These are phyloP conservation scores for Colletotrichum cordylinicola DNA, from an alignment of 2,329 filamentous ascomycete genomes.

Conservation along the genomic window DNA sequence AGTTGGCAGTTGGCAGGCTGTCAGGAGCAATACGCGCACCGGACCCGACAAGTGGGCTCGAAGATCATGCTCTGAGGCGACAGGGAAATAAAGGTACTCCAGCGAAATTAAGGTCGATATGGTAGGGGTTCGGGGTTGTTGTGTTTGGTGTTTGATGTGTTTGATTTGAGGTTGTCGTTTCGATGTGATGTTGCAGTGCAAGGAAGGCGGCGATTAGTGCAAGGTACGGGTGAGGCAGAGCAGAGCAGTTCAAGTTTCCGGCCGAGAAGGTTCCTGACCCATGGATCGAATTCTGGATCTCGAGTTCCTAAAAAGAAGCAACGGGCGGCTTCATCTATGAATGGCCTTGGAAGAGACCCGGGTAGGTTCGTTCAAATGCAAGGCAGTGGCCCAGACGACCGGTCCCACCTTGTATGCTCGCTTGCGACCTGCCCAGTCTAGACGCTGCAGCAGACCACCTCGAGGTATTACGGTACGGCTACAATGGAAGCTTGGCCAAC, in stretches of 20 bases:
- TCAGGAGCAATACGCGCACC: slow-evolving; percentile 10
- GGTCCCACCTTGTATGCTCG: not conserved
- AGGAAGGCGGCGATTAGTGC: not conserved
- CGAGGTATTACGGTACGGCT: not conserved
- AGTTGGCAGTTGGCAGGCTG: not conserved
- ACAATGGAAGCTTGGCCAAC: not conserved
- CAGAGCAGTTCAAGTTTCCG: not conserved
- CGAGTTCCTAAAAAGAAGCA: not conserved
- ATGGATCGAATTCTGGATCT: not conserved
- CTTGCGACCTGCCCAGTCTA: not conserved
- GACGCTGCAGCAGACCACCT: not conserved
- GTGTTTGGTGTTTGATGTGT: not conserved
- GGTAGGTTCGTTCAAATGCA: not conserved
- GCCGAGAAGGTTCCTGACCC: not conserved
- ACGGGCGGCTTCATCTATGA: not conserved
- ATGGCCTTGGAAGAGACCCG: not conserved
- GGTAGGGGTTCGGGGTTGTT: not conserved
- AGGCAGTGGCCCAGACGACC: not conserved
- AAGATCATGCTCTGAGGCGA: not conserved
- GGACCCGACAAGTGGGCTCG: slow-evolving; percentile 9
- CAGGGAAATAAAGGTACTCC: not conserved
- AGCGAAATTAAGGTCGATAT: slow-evolving; percentile 7
- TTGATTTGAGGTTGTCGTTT: not conserved
- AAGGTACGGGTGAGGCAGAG: not conserved
- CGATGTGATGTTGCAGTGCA: not conserved